Percentiles rank a stretch among this genome's conserved stretches.
These are phyloP conservation scores for Mallotus nudiflorus DNA, from an alignment of 345 rosid genomes.

Conservation along the genomic window DNA sequence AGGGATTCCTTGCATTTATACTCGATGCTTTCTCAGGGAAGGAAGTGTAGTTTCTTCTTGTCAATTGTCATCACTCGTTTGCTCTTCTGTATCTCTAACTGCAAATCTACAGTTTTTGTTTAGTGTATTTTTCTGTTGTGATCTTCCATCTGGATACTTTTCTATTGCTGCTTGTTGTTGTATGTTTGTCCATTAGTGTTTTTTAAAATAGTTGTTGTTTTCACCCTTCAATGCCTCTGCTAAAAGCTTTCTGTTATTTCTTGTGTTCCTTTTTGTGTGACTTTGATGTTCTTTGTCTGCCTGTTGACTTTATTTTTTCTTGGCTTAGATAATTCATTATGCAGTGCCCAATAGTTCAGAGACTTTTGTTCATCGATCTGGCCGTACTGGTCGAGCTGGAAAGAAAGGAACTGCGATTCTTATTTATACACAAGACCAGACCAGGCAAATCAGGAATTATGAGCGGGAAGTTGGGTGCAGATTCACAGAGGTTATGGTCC, in stretches of 20 bases:
- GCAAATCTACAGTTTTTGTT: no score
- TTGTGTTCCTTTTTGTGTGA: neutral
- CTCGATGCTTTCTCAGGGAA: no score
- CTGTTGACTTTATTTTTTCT: constrained; percentile 8
- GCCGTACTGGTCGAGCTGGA: constrained; percentile 99
- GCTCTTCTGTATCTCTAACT: no score
- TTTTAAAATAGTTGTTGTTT: no score
- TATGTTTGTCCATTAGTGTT: no score
- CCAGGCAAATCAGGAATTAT: constrained; percentile 55
- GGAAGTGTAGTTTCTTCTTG: no score
- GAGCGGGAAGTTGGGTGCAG: constrained; percentile 94
- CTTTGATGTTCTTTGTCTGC: neutral
- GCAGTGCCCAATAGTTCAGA: constrained; percentile 89
- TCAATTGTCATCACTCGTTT: no score
- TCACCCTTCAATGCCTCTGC: neutral
- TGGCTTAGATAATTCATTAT: constrained; percentile 70
- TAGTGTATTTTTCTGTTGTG: no score
- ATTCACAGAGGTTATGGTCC: constrained; percentile 63
- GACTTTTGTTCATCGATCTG: constrained; percentile 97
- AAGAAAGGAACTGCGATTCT: constrained; percentile 94
- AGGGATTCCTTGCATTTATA: no score
- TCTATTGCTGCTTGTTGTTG: no score
- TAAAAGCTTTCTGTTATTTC: neutral
- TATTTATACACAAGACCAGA: constrained; percentile 68
- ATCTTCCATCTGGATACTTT: no score